Evolutionary conservation across 139 green algal species (phyloP).

Genomic region (Nannochloris sp.): DNA sequence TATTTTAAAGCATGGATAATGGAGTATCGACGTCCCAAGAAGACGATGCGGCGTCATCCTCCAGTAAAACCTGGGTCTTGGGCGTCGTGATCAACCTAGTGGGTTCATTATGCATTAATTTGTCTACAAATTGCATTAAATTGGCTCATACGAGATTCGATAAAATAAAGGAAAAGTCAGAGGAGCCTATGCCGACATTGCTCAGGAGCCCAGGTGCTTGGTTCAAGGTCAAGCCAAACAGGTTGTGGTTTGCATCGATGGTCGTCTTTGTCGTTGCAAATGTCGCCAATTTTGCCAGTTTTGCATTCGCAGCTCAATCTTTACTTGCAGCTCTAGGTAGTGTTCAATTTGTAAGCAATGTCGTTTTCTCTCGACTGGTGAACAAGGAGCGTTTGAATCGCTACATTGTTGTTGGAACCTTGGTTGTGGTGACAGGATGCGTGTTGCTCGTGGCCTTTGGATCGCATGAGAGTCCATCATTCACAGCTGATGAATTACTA

Average conservation of each 20-base stretch:
- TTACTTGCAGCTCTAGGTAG: conserved; percentile 71
- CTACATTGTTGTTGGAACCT: conserved; percentile 54
- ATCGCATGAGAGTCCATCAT: conserved; percentile 56
- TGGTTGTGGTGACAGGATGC: conserved; percentile 65
- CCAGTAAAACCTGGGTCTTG: conserved; percentile 17
- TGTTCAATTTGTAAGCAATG: conserved; percentile 83
- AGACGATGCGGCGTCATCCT: neutral
- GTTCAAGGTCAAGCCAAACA: conserved; percentile 12
- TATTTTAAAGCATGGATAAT: too few species aligned
- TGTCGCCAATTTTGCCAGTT: conserved; percentile 14
- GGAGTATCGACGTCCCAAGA: too few species aligned
- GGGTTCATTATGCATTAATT: conserved; percentile 64
- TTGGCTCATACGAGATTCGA: conserved; percentile 75
- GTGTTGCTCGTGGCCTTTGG: conserved; percentile 79
- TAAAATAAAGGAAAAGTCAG: neutral
- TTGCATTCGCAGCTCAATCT: conserved; percentile 74
- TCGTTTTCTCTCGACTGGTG: conserved; percentile 68
- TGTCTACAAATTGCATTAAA: conserved; percentile 80
- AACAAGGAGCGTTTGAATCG: conserved; percentile 58
- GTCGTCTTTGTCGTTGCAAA: conserved; percentile 2
- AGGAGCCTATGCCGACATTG: neutral
- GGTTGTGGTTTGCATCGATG: conserved; percentile 63
- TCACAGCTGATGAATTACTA: conserved; percentile 56
- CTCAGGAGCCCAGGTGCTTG: neutral
- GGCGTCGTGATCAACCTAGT: conserved; percentile 57